phyloP scores from a whole-genome alignment of 306 rosid genomes.

The Prunus fruticosa region DNA sequence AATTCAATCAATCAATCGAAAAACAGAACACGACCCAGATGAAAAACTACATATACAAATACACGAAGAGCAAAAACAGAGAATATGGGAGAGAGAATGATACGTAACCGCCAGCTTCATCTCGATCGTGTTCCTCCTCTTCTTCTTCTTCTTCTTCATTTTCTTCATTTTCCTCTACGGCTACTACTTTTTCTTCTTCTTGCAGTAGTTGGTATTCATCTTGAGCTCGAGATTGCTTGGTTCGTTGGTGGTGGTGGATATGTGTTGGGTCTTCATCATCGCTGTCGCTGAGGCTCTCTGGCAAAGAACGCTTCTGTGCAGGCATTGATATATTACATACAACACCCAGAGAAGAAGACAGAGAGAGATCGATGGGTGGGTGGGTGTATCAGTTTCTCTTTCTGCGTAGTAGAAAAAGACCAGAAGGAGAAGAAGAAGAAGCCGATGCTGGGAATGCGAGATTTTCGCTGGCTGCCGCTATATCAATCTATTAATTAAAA shows the following conservation, averaged over 20 bases:
- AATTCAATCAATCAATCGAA: constrained; percentile 32
- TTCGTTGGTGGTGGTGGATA: constrained; percentile 30
- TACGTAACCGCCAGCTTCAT: constrained; percentile 53
- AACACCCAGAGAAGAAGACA: neutral
- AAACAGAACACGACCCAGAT: constrained; percentile 33
- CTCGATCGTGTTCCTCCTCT: constrained; percentile 13
- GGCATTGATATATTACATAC: constrained; percentile 59
- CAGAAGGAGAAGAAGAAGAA: no score
- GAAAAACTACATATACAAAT: constrained; percentile 11
- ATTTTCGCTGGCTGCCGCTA: no score
- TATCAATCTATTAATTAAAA: no score
- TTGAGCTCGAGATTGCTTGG: constrained; percentile 52
- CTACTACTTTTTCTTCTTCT: constrained; percentile 20
- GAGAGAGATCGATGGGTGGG: neutral
- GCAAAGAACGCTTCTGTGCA: constrained; percentile 77
- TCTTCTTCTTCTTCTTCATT: constrained; percentile 11
- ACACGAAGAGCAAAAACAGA: neutral
- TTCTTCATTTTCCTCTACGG: constrained; percentile 23
- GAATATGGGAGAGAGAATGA: neutral
- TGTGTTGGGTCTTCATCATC: constrained; percentile 47
- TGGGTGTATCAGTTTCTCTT: no score
- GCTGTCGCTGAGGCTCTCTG: constrained; percentile 34
- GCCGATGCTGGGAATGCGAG: no score
- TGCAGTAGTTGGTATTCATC: constrained; percentile 19
- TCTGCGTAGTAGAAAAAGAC: neutral